Evolutionary conservation across 2,329 filamentous ascomycete genomes (phyloP), one percentile per base, ranked within the genome.

Genomic region (Sphaerulina musiva): DNA sequence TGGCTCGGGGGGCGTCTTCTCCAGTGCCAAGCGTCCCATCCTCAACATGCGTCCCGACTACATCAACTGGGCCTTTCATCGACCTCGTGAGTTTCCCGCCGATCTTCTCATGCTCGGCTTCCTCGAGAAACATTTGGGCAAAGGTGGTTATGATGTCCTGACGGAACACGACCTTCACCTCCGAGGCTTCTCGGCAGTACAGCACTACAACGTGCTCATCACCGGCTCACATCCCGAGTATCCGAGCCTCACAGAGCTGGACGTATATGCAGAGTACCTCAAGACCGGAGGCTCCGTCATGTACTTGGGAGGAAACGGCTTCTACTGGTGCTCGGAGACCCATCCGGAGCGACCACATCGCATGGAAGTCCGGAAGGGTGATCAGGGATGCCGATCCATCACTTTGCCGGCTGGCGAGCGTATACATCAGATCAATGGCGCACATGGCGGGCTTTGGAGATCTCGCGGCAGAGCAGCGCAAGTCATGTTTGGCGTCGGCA

Each of bases 141-240:
- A 26, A 44, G 48, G 48, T 31, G 39, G 40, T 3, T 51, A 51
- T 41, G 48, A 51, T 14, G 14, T 51, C 12, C 26, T 51, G 3
- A 51, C 48, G 14, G 48, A 51, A 26, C 48, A 51, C 32, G 48
- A 51, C 17, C 32, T 51, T 17, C 48, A 51, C 14, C 36, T 45
- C 3, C 23, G 17, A 23, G 48, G 48, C 12, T 6, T 39, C 32
- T 29, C 42, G 3, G 40, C 48, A 6, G 41, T 51, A 12, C 29
- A 45, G n/a, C 11, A 8, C n/a, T 51, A 51, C n/a, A 40, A 51
- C 11, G 43, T 51, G 9, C 26, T 51, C 26, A 51, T 51, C 41
- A 51, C 48, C 11, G 48, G 48, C 14, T 51, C 48, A 14, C 48
- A 51, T 44, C 48, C 48, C 2, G 48, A 51, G 38, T 51, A 51